phyloP scores from a whole-genome alignment of 129 eudicot genomes.

The Flaveria ramosissima region DNA sequence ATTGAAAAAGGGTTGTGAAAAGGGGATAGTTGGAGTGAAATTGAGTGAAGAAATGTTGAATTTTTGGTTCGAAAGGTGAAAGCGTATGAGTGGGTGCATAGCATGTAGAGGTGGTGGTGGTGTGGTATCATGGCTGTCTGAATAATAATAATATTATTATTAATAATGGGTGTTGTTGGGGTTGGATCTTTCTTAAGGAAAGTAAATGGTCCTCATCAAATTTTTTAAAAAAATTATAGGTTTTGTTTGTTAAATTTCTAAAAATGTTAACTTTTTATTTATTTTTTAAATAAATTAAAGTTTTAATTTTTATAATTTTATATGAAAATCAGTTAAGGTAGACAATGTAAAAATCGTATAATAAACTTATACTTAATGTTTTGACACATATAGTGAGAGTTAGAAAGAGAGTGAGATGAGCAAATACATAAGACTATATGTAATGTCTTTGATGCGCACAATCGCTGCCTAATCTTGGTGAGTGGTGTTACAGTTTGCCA shows the following conservation, averaged over 20 bases:
- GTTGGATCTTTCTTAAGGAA: slow-evolving; percentile 31
- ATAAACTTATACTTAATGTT: too few relatives aligned
- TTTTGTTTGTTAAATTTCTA: not conserved
- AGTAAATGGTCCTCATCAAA: slow-evolving; percentile 2
- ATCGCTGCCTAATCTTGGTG: too few relatives aligned
- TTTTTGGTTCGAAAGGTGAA: not conserved
- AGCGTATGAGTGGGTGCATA: slow-evolving; percentile 7
- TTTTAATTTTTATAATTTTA: too few relatives aligned
- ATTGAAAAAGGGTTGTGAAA: not conserved
- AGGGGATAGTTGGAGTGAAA: slow-evolving; percentile 18
- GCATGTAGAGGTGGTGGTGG: slow-evolving; percentile 42
- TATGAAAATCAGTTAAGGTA: too few relatives aligned
- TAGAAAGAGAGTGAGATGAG: too few relatives aligned
- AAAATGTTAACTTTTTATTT: too few relatives aligned
- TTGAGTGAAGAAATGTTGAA: slow-evolving; percentile 8
- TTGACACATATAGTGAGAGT: too few relatives aligned
- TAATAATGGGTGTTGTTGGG: slow-evolving; percentile 32
- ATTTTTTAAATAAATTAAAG: too few relatives aligned
- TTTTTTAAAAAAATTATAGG: not conserved
- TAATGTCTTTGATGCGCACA: too few relatives aligned
- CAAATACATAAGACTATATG: too few relatives aligned
- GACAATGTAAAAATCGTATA: too few relatives aligned
- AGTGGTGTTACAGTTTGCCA: too few relatives aligned
- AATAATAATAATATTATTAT: not conserved
- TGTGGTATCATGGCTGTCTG: slow-evolving; percentile 34